phyloP scores from a whole-genome alignment of 352 stramenopile genomes.

The Phytophthora agathidicida region DNA sequence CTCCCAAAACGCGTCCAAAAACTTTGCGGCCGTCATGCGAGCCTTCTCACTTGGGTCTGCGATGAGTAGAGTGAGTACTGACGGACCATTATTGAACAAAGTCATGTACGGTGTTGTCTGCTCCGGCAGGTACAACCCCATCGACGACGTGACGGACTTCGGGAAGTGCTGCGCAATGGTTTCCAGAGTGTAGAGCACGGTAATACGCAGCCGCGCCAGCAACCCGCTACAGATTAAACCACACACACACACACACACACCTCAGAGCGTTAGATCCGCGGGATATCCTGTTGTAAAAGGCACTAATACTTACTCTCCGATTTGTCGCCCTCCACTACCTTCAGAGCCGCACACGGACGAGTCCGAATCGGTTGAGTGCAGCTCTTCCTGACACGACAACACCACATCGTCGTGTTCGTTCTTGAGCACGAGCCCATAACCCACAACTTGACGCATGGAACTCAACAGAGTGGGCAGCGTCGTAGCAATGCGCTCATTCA shows the following conservation, averaged over 20 bases:
- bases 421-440: slow-evolving; percentile 64
- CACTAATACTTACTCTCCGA: slow-evolving; percentile 68
- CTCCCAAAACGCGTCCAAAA: slow-evolving; percentile 84
- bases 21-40: slow-evolving; percentile 73
- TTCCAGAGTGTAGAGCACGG: slow-evolving; percentile 75
- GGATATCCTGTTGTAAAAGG: no score
- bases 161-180: slow-evolving; percentile 72
- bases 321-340: slow-evolving; percentile 33
- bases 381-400: slow-evolving; percentile 60
- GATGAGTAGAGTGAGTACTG: slow-evolving; percentile 78
- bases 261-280: no score
- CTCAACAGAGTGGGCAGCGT: slow-evolving; percentile 66
- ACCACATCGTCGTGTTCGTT: slow-evolving; percentile 59
- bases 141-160: slow-evolving; percentile 72
- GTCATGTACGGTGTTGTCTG: slow-evolving; percentile 85
- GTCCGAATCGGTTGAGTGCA: slow-evolving; percentile 72
- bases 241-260: background rate
- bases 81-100: slow-evolving; percentile 76
- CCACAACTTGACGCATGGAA: slow-evolving; percentile 84
- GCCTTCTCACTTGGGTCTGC: slow-evolving; percentile 80
- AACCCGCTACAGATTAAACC: slow-evolving; percentile 53
- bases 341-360: slow-evolving; percentile 78
- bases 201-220: slow-evolving; percentile 73
- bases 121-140: slow-evolving; percentile 84
- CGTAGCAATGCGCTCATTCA: slow-evolving; percentile 63